phyloP scores from a whole-genome alignment of 768 basidiomycete species.

The Leccinum barrowsii region DNA sequence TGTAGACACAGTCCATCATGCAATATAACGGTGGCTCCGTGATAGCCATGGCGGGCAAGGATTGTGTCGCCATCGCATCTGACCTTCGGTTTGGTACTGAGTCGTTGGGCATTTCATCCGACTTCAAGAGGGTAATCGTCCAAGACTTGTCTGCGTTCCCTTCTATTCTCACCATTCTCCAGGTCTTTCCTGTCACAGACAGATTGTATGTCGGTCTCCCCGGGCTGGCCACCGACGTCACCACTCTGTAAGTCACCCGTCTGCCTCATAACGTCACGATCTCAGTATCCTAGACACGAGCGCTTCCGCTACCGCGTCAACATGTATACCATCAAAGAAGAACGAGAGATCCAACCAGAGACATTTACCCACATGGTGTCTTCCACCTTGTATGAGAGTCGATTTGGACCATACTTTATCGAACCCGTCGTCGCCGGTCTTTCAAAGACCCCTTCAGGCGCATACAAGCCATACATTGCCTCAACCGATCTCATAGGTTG shows the following conservation, averaged over 20 bases:
- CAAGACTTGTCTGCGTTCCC: conserved; percentile 12
- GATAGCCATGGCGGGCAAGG: conserved; percentile 98
- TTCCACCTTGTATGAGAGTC: conserved; percentile 90
- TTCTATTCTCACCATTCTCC: conserved; percentile 1
- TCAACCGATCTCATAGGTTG: conserved; percentile 93
- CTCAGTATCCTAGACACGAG: conserved; percentile 59
- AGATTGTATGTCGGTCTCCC: conserved; percentile 88
- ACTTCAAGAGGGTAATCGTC: conserved; percentile 86
- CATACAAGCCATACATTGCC: conserved; percentile 88
- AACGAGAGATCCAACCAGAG: conserved; percentile 93
- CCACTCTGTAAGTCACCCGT: conserved; percentile 65
- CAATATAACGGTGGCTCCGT: conserved; percentile 96
- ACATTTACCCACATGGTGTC: conserved; percentile 95
- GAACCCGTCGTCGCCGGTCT: conserved; percentile 96
- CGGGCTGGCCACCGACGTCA: conserved; percentile 90
- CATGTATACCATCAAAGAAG: conserved; percentile 99
- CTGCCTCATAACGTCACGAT: not conserved
- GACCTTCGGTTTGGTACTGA: conserved; percentile 91
- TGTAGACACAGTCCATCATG: conserved; percentile 71
- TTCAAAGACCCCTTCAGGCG: conserved; percentile 66
- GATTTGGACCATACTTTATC: conserved; percentile 95
- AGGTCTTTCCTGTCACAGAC: conserved; percentile 95
- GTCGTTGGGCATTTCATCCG: conserved; percentile 78
- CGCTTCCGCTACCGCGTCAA: conserved; percentile 91
- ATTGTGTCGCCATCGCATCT: conserved; percentile 97